These are phyloP conservation scores for Pseudocercospora fijiensis DNA, from an alignment of 2,329 filamentous ascomycete species.

Conservation along the genomic window DNA sequence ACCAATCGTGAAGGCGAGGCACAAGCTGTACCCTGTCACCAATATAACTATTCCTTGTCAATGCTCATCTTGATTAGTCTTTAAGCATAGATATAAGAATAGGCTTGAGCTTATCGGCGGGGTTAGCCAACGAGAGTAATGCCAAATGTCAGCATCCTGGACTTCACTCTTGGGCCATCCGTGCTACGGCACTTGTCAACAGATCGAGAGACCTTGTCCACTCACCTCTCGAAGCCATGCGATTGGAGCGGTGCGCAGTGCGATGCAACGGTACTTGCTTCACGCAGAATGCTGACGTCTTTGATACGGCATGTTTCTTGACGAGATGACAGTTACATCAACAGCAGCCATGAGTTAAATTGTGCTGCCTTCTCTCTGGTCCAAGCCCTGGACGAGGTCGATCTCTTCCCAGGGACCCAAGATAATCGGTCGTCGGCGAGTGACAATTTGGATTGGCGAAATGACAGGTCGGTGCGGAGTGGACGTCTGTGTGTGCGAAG, in stretches of 20 bases:
- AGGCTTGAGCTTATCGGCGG: constrained; percentile 6
- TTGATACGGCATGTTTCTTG: not conserved
- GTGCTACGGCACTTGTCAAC: not conserved
- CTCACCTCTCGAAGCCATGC: not conserved
- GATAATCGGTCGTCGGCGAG: not conserved
- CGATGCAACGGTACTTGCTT: not conserved
- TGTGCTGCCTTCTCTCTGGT: not conserved
- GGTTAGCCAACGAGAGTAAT: not conserved
- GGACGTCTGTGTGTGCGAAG: no score
- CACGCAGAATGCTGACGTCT: constrained; percentile 2
- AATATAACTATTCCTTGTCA: not conserved
- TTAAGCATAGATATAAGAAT: constrained; percentile 8
- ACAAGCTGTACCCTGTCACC: not conserved
- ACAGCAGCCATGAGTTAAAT: not conserved
- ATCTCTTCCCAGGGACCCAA: not conserved
- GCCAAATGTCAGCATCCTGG: constrained; percentile 1
- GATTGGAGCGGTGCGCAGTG: not conserved
- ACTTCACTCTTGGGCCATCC: not conserved
- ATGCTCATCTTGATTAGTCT: not conserved
- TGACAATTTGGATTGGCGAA: not conserved
- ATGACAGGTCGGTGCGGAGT: not conserved
- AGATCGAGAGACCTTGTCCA: not conserved
- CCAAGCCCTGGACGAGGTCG: not conserved
- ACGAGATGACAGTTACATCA: no score
- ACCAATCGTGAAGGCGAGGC: not conserved